These are phyloP conservation scores for Cordyceps farinosa DNA, from an alignment of 2,329 filamentous ascomycete species.

Conservation along the genomic window DNA sequence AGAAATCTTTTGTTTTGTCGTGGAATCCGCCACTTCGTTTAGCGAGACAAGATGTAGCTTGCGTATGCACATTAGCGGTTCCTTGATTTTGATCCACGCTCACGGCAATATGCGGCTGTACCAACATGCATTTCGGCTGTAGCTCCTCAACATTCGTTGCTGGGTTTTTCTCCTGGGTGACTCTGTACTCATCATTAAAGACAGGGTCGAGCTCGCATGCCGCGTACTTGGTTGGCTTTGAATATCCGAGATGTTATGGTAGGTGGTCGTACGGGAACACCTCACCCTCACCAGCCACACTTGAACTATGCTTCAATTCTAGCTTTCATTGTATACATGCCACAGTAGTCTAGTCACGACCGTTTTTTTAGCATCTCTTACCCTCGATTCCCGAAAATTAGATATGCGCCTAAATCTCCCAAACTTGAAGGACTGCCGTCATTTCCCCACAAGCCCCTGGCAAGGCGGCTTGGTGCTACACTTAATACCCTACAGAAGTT, in stretches of 20 bases:
- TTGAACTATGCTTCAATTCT: neutral
- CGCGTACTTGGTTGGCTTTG: no score
- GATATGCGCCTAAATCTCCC: neutral
- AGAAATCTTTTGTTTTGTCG: neutral
- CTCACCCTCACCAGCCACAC: neutral
- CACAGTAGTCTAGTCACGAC: neutral
- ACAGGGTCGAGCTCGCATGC: neutral
- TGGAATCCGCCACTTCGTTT: neutral
- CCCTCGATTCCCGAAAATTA: neutral
- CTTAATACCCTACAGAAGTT: neutral
- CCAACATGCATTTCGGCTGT: neutral
- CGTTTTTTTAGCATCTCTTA: neutral
- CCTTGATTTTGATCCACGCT: conserved; percentile 3
- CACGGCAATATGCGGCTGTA: conserved; percentile 5
- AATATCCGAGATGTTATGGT: no score
- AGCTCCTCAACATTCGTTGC: neutral
- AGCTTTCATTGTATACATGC: neutral
- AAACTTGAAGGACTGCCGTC: neutral
- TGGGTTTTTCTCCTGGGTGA: no score
- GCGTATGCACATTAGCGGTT: neutral
- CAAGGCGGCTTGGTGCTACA: neutral
- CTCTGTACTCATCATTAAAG: neutral
- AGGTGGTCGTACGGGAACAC: neutral
- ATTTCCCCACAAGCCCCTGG: neutral
- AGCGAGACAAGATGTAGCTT: neutral